A percentile compares a stretch with the other conserved stretches of the same genome.
Evolutionary conservation across 1,284 basidiomycete genomes (phyloP).

Genomic region (Cutaneotrichosporon mucoides): DNA sequence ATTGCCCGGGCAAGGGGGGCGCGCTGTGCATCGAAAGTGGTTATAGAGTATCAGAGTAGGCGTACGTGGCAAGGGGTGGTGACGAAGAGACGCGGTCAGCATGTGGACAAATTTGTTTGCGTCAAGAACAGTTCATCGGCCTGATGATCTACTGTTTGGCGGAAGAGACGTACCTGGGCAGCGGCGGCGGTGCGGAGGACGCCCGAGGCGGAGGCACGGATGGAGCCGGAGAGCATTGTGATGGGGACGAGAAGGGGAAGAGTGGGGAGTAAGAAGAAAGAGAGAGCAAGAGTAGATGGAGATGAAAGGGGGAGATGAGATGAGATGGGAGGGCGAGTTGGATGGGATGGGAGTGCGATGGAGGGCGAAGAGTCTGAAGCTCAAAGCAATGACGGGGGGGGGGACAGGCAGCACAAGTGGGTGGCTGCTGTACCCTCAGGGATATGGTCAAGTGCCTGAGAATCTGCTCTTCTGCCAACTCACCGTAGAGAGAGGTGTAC

Average conservation of each 20-base stretch:
- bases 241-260: constrained; percentile 2
- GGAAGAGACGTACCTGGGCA: constrained; percentile 12
- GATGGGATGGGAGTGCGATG: neutral
- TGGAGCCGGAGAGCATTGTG: constrained; percentile 34
- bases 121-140: neutral
- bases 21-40: constrained; percentile 16
- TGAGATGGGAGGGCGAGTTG: neutral
- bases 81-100: constrained; percentile 5
- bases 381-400: neutral
- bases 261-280: constrained; percentile 1
- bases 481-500: too few species aligned
- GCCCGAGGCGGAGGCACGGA: constrained; percentile 30
- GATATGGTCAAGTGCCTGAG: too few species aligned
- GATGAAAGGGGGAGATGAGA: neutral
- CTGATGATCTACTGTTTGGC: neutral
- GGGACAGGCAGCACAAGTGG: too few species aligned
- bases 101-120: constrained; percentile 16
- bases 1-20: constrained; percentile 35
- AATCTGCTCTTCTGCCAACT: too few species aligned
- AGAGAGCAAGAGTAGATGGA: neutral
- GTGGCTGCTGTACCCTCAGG: too few species aligned
- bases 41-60: too few species aligned
- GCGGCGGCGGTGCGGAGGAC: constrained; percentile 26
- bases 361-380: too few species aligned
- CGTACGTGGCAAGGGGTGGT: neutral